Percentiles rank a stretch among this genome's conserved stretches.
These are phyloP conservation scores for Colletotrichum sp. DNA, from an alignment of 2,329 filamentous ascomycete species.

Conservation along the genomic window DNA sequence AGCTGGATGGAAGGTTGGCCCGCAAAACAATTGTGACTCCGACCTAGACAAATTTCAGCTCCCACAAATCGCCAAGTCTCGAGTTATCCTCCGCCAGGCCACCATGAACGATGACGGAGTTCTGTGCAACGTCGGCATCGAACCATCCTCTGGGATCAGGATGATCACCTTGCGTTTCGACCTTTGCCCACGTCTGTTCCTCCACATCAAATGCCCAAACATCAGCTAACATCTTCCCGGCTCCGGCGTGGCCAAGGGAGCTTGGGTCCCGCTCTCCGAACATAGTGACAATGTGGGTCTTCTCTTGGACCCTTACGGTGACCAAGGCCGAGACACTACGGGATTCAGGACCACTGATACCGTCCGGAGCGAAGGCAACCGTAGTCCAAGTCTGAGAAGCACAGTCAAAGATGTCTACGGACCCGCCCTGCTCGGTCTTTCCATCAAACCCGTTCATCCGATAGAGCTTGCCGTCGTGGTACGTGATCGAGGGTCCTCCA, in stretches of 20 bases:
- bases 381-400: conserved; percentile 28
- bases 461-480: conserved; percentile 47
- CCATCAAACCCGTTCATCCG: conserved; percentile 72
- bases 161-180: conserved; percentile 23
- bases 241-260: conserved; percentile 41
- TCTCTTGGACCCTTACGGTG: conserved; percentile 23
- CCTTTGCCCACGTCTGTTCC: conserved; percentile 30
- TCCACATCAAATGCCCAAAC: conserved; percentile 45
- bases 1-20: background rate
- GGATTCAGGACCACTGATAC: conserved; percentile 31
- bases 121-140: conserved; percentile 34
- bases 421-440: conserved; percentile 61
- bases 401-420: conserved; percentile 52
- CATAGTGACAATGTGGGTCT: conserved; percentile 36
- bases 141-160: conserved; percentile 45
- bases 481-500: conserved; percentile 58
- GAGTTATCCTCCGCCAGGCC: conserved; percentile 41
- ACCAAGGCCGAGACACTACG: conserved; percentile 36
- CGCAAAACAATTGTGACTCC: background rate
- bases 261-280: conserved; percentile 45
- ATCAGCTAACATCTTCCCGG: conserved; percentile 44
- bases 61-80: conserved; percentile 44
- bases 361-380: conserved; percentile 28
- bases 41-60: conserved; percentile 24
- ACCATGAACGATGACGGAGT: conserved; percentile 39